Conservation (phyloP, 1,284 basidiomycete species). For the Neonothopanus nambi region DNA sequence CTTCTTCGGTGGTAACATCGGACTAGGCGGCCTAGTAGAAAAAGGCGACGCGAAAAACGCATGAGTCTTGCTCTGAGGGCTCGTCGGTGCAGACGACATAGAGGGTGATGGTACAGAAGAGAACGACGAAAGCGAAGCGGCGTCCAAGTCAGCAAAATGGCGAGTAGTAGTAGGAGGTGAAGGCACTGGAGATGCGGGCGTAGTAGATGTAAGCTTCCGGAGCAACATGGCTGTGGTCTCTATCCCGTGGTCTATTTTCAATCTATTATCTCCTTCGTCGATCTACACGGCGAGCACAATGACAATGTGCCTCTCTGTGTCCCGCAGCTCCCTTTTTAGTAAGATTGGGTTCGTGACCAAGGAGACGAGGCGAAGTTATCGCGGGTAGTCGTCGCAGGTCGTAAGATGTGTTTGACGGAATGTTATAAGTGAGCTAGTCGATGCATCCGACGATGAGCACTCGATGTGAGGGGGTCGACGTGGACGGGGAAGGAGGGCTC, state of each 20-base stretch:
- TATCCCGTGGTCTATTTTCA: not conserved
- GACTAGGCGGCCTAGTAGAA: constrained; percentile 28
- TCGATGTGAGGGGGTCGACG: no score
- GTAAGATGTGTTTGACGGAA: no score
- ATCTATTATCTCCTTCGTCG: not conserved
- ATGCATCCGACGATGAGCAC: no score
- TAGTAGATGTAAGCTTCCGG: constrained; percentile 5
- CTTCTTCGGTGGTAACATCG: constrained; percentile 20
- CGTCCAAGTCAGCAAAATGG: constrained; percentile 8
- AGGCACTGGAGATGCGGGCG: constrained; percentile 2
- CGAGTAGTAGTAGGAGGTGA: not conserved
- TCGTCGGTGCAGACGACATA: constrained; percentile 5
- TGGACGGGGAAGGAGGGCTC: no score
- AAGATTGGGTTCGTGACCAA: no score
- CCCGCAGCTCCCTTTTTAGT: no score
- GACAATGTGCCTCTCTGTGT: no score
- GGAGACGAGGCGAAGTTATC: no score
- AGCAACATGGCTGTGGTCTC: constrained; percentile 1
- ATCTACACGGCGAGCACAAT: no score
- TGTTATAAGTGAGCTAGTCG: no score
- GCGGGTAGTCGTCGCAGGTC: no score
- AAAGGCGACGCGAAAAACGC: constrained; percentile 39
- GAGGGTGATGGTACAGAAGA: constrained; percentile 10
- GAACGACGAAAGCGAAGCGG: not conserved
- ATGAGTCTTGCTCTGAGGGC: constrained; percentile 20